These are phyloP conservation scores for Hyaloscypha finlandica DNA, from an alignment of 495 filamentous ascomycete genomes.

Conservation along the genomic window DNA sequence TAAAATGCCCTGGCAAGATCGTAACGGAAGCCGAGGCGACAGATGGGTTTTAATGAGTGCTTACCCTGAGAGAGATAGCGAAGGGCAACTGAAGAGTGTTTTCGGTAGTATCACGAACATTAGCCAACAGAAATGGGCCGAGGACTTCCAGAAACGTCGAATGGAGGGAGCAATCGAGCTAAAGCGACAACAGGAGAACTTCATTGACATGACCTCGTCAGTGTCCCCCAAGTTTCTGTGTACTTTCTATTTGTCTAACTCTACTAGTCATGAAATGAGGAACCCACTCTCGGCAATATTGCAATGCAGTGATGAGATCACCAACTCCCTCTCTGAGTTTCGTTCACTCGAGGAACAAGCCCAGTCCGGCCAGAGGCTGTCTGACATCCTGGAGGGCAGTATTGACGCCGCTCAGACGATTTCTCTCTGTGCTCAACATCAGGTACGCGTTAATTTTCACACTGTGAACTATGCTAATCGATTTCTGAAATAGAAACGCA, in stretches of 20 bases:
- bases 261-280: constrained; percentile 74
- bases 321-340: constrained; percentile 51
- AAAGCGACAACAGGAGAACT: constrained; percentile 78
- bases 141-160: constrained; percentile 63
- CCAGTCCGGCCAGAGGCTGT: constrained; percentile 30
- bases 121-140: constrained; percentile 55
- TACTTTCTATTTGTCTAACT: background rate
- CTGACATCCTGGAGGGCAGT: constrained; percentile 50
- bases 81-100: constrained; percentile 63
- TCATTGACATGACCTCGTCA: constrained; percentile 61
- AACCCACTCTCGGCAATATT: constrained; percentile 82
- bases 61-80: constrained; percentile 61
- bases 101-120: constrained; percentile 65
- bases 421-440: constrained; percentile 77
- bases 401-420: constrained; percentile 83
- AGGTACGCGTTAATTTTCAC: constrained; percentile 56
- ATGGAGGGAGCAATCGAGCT: constrained; percentile 64
- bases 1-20: constrained; percentile 59
- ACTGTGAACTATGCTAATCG: background rate
- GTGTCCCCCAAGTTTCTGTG: background rate
- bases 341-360: constrained; percentile 26
- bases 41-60: constrained; percentile 74
- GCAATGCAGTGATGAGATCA: constrained; percentile 80
- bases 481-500: constrained; percentile 34
- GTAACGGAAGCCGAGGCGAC: constrained; percentile 57